Evolutionary conservation across 2,329 filamentous ascomycete genomes (phyloP).

Genomic region (Aspergillus transmontanensis): DNA sequence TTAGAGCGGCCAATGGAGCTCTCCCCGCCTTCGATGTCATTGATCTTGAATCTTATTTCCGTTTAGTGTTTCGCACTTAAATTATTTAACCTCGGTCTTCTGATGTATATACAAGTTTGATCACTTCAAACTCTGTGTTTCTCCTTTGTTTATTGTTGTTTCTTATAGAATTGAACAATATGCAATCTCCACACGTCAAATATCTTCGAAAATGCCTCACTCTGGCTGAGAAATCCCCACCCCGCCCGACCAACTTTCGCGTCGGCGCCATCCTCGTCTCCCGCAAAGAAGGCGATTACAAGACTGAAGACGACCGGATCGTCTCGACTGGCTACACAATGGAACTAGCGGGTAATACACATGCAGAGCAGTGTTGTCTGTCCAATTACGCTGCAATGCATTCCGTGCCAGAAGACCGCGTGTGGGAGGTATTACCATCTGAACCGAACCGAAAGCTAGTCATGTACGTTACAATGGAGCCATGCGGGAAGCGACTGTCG

Average conservation of each 20-base stretch:
- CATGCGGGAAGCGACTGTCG: conserved; percentile 49
- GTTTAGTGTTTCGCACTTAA: not conserved
- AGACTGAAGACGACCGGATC: conserved; percentile 50
- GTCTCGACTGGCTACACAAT: conserved; percentile 86
- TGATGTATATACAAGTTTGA: not conserved
- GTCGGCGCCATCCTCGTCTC: conserved; percentile 85
- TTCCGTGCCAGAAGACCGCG: conserved; percentile 36
- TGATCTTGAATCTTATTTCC: not conserved
- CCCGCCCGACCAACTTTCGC: conserved; percentile 87
- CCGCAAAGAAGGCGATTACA: conserved; percentile 30
- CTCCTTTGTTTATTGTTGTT: not conserved
- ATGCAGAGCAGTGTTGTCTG: conserved; percentile 92
- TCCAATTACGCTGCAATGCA: conserved; percentile 60
- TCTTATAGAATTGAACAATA: not conserved
- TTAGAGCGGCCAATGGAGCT: conserved; percentile 12
- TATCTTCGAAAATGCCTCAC: conserved; percentile 73
- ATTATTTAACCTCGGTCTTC: not conserved
- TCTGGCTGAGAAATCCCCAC: conserved; percentile 77
- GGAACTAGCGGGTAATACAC: conserved; percentile 88
- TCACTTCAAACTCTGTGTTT: not conserved
- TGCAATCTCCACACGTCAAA: conserved; percentile 35
- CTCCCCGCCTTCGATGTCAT: conserved; percentile 19
- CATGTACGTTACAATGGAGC: conserved; percentile 88
- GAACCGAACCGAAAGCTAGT: conserved; percentile 51
- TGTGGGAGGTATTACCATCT: conserved; percentile 44